A percentile compares a stretch with the other conserved stretches of the same genome.
These are phyloP conservation scores for Elymus sibiricus DNA, from an alignment of 176 grass and related monocot genomes.

Conservation along the genomic window DNA sequence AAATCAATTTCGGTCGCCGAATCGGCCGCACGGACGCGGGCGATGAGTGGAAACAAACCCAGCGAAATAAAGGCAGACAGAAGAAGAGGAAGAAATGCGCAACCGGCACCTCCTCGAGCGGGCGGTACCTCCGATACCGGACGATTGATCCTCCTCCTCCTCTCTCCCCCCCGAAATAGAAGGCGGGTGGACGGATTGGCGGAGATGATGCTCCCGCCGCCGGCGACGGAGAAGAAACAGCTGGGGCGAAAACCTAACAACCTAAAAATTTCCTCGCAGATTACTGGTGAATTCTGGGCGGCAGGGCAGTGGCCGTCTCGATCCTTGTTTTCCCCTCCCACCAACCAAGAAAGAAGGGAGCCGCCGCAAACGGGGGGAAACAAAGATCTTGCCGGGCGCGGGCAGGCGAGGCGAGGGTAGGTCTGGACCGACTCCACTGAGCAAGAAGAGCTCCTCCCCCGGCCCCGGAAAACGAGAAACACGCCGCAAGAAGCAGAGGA, in stretches of 20 bases:
- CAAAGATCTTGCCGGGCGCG: slow-evolving; percentile 35
- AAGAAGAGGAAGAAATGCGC: slow-evolving; percentile 24
- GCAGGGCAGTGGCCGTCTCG: neutral
- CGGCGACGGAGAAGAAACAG: slow-evolving; percentile 27
- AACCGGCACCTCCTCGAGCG: slow-evolving; percentile 28
- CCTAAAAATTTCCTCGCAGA: slow-evolving; percentile 13
- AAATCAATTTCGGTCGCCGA: neutral
- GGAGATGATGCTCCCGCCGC: slow-evolving; percentile 37
- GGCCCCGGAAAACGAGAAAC: neutral
- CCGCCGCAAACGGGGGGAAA: slow-evolving; percentile 15
- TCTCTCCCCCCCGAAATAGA: slow-evolving; percentile 12
- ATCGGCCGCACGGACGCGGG: slow-evolving; percentile 9
- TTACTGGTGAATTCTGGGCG: neutral
- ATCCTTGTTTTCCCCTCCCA: neutral
- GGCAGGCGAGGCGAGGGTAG: neutral
- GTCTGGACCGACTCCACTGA: slow-evolving; percentile 34
- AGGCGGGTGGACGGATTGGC: slow-evolving; percentile 18
- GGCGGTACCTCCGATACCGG: slow-evolving; percentile 21
- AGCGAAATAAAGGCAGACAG: slow-evolving; percentile 2
- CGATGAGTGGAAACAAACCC: slow-evolving; percentile 1
- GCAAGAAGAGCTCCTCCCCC: neutral
- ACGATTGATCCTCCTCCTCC: slow-evolving; percentile 53
- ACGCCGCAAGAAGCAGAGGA: neutral
- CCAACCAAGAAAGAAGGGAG: slow-evolving; percentile 14
- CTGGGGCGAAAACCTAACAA: neutral